Evolutionary conservation across 345 rosid species (phyloP), one percentile per base, ranked within the genome.

Genomic region (Eucalyptus caleyi): DNA sequence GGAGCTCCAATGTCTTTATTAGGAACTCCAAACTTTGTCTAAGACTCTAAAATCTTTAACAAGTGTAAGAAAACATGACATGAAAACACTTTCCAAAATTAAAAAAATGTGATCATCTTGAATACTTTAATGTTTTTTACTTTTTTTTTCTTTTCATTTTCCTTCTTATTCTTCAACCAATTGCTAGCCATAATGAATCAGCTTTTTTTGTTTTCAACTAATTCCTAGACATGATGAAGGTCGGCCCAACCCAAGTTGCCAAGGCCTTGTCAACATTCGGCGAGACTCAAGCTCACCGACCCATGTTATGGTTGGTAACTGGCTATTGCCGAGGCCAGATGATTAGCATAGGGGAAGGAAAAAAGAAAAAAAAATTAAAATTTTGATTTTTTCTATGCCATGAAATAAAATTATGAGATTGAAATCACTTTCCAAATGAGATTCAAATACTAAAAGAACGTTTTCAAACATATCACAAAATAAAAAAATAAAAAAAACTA

Each of bases 311-410:
- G 7, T 27, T 6, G 65, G 65, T 26, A 11, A 5, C 1, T 0
- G 1, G 8, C 32, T 11, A 4, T 60, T 30, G 32, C 8, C 1
- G 0, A 62, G 72, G 18, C 3, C 5, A 15, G 0, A 2, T 4
- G 5, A 62, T 9, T 2, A 6, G 3, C 9, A 5, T 0, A 14
- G 9, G 3, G 5, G 1, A 27, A 62, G 32, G 4, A 30, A 30
- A 62, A 5, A 60, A 12, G 6, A 27, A 60, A 5, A 60, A 12
- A 12, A 27, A 60, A 27, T 60, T 27, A 12, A 13, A 60, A 13
- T 12, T 60, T 12, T 0, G 1, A 62, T 62, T 12, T 40, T 40
- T 27, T 30, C 2, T 30, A 0, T 27, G 67, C 1, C 2, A 27
- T 30, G 34, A 30, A 62, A n/a, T 62, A 11, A 62, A 62, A 62